A percentile compares a stretch with the other conserved stretches of the same genome.
These are phyloP conservation scores for Wickerhamiella siamensis DNA, from an alignment of 805 yeast species.

Conservation along the genomic window DNA sequence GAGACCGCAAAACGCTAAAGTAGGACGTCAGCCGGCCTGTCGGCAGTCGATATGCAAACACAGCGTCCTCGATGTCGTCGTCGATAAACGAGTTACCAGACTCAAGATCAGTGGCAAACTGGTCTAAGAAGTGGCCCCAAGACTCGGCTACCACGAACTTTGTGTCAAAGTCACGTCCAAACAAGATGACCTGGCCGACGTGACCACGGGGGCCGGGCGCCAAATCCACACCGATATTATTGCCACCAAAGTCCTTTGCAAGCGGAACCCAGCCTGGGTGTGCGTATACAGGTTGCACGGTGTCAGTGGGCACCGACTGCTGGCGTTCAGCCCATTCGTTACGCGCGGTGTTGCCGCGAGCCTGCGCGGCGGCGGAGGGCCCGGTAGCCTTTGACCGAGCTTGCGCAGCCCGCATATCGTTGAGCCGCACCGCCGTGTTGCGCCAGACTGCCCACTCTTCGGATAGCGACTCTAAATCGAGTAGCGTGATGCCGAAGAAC, in stretches of 20 bases:
- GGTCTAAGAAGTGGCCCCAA: conserved; percentile 77
- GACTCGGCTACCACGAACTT: conserved; percentile 75
- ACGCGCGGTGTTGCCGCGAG: conserved; percentile 7
- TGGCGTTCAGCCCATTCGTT: conserved; percentile 32
- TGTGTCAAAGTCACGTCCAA: conserved; percentile 88
- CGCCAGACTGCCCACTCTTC: conserved; percentile 81
- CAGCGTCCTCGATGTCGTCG: conserved; percentile 49
- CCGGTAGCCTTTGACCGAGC: conserved; percentile 6
- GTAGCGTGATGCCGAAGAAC: conserved; percentile 62
- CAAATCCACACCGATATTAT: conserved; percentile 81
- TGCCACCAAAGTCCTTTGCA: conserved; percentile 77
- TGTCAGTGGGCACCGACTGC: conserved; percentile 62
- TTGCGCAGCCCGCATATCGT: conserved; percentile 13
- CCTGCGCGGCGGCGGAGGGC: background rate
- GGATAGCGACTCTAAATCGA: conserved; percentile 68
- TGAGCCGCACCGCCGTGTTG: conserved; percentile 24
- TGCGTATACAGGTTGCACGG: conserved; percentile 66
- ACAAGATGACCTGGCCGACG: conserved; percentile 84
- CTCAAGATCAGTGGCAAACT: conserved; percentile 78
- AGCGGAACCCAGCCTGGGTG: conserved; percentile 87
- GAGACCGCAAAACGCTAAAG: conserved; percentile 40
- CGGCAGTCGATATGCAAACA: conserved; percentile 36
- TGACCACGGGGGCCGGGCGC: conserved; percentile 66
- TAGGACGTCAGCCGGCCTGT: conserved; percentile 63
- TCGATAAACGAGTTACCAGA: conserved; percentile 64